Base-by-base conservation (phyloP, 176 grass and related monocot species). In the Avena atlantica region DNA sequence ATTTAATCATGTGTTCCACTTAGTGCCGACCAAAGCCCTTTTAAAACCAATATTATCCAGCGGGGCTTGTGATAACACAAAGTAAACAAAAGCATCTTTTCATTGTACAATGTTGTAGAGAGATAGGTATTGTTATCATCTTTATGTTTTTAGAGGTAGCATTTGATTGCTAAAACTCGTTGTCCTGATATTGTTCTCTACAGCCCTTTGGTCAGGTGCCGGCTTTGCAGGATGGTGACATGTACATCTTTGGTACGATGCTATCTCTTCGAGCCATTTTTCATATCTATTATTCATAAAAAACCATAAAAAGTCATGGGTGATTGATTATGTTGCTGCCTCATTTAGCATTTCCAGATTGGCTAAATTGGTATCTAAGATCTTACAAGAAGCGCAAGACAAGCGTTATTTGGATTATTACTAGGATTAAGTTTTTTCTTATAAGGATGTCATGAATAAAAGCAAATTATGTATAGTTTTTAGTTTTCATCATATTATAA, bases 151-250 rank as follows among this genome's bases (percentile, higher is more conserved):
- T n/a, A 45, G 42, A 47, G 44, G 20, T 44, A 40, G 42, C 20
- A 71, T 72, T n/a, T 64, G 29, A 65, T 81, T 47, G 70, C 8
- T 62, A 34, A 40, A 80, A 48, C 48, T 64, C 15, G 7, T 21
- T 19, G 17, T 58, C 49, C 36, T 49, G 49, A 37, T 56, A 48
- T 48, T 2, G 57, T 81, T 76, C 68, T 74, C 42, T 75, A 66
- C 86, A 93, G 92, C 92, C 89, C 5, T 93, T 93, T 78, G 89
- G 92, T 24, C 74, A 90, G 45, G 86, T 93, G 67, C 89, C 92
- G n/a, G 92, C 89, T 82, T 77, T 93, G 49, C 77, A 90, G 58
- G 92, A 93, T 58, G 89, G 89, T 48, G 89, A 93, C 79, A 74
- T 86, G 24, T 76, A 52, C 37, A 0, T 89, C 70, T 89, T 20